Base-by-base conservation (phyloP, 2,329 filamentous ascomycete genomes). In the Aspergillus fijiensis region DNA sequence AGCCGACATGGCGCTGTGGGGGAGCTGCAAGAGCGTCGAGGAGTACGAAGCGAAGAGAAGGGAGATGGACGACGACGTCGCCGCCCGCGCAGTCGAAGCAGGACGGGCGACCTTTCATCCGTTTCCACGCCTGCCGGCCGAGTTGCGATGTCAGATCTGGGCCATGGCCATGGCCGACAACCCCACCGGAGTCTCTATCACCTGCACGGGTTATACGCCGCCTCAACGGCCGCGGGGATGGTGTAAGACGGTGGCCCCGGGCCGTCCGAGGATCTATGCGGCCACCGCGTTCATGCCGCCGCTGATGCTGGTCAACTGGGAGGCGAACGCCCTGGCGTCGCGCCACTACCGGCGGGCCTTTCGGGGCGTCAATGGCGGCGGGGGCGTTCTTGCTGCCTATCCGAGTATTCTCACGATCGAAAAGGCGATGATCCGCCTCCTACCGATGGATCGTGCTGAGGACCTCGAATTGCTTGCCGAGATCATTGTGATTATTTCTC, bases 301-400 rank as follows among this genome's bases (percentile, higher is more conserved):
- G 52, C 11, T 55, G 10, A 51, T 51, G 27, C 49, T 51, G 49
- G 49, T 51, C 23, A 51, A 51, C 29, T 14, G 49, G 23, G 49
- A 51, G 49, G n/a, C 49, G 49, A 16, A 51, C 14, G 35, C 23
- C 19, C 39, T 55, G 21, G 52, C 52, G 11, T 45, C 25, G 1
- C 45, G 45, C n/a, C 52, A 47, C 42, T 55, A 55, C 39, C 52
- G 35, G 21, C 52, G 52, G 12, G 33, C 52, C 6, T 55, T 55
- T 47, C 33, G 21, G 23, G 52, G 35, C 12, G 33, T 45, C 3
- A 3, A 48, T 2, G 52, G 52, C 6, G 52, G 33, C 6, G 33
- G 52, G 4, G 52, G 52, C 3, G 52, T 55, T 5, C 33, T 55
- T 14, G 52, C 52, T 7, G 23, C 23, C 2, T 55, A 47, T 48